phyloP scores from a whole-genome alignment of 352 stramenopile genomes.

The Globisporangium parvum region DNA sequence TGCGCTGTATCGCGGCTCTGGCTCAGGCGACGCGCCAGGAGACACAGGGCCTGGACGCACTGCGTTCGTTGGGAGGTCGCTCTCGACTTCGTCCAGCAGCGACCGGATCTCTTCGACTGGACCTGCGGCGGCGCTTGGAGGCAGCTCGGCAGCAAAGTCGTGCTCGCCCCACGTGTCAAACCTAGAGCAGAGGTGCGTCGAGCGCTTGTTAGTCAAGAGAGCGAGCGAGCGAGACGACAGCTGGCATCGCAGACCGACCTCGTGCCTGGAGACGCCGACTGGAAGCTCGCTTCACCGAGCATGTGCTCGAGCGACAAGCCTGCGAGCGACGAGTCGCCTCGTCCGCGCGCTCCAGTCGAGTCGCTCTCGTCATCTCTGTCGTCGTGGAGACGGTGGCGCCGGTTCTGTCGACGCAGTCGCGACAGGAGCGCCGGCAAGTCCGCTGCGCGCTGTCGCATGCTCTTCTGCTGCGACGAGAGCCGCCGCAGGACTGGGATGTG shows the following conservation, averaged over 20 bases:
- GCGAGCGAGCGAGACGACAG: no score
- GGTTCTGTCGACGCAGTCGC: slow-evolving; percentile 13
- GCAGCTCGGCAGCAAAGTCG: slow-evolving; percentile 9
- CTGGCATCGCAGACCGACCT: slow-evolving; percentile 1
- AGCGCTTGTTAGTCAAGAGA: neutral
- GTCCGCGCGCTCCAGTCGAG: slow-evolving; percentile 8
- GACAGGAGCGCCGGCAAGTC: slow-evolving; percentile 20
- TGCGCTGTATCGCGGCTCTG: slow-evolving; percentile 21
- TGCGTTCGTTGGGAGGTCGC: slow-evolving; percentile 1
- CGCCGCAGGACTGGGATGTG: slow-evolving; percentile 5
- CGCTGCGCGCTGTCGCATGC: neutral
- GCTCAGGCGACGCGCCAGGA: neutral
- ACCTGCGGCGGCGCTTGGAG: neutral
- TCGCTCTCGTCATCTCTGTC: slow-evolving; percentile 1
- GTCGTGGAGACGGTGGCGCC: slow-evolving; percentile 22
- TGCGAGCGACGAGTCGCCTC: neutral
- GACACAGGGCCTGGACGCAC: no score
- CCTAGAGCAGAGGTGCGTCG: slow-evolving; percentile 1
- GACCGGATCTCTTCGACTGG: slow-evolving; percentile 11
- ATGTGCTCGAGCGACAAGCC: slow-evolving; percentile 5
- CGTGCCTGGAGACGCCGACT: slow-evolving; percentile 7
- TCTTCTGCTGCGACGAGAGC: slow-evolving; percentile 2
- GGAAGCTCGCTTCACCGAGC: slow-evolving; percentile 10
- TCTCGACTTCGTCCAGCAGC: slow-evolving; percentile 12
- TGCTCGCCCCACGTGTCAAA: slow-evolving; percentile 5